Base-by-base conservation (phyloP, 1,139 yeast genomes). In the Suzukiozyma palmioleophila region DNA sequence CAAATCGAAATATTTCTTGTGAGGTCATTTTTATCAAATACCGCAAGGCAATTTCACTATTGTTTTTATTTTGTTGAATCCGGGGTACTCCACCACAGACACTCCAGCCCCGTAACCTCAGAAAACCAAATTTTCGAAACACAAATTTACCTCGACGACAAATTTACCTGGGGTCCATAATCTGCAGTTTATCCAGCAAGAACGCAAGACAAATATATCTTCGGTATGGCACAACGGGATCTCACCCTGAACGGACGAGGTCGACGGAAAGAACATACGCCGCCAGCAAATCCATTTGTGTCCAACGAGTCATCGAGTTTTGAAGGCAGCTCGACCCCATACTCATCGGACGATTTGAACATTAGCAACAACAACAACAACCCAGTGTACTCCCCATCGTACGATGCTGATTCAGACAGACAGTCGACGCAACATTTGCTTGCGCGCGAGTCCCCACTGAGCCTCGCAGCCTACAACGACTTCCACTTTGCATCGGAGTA, bases 401-500 rank as follows among this genome's bases (percentile, higher is more conserved):
- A 22, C 26, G 18, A 32, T 10, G 18, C 9, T 8, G 35, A 32
- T 13, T 11, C 14, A 10, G 26, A 16, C 14, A 14, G 14, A 28
- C 31, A 28, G 11, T 31, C 33, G 11, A 14, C 25, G 8, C 25
- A 25, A 11, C 26, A 32, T 13, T 32, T 32, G 14, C 35, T 32
- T 25, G 6, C 14, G 11, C 11, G 10, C 25, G 35, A 32, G 11
- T n/a, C 18, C 10, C 28, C 31, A 8, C 5, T 15, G 8, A 28
- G 16, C 16, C 10, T 28, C 6, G 8, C 35, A 3, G 16, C 21
- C 11, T 32, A 12, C 26, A 21, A 9, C 15, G 21, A 32, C 10
- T 13, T 22, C 27, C 57, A 57, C 37, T 60, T 56, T n/a, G 81
- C 83, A 8, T 69, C 79, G 0, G 81, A 75, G 46, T 78, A 64